Conservation (phyloP, 179 eudicot genomes). For the Carnegiea gigantea region DNA sequence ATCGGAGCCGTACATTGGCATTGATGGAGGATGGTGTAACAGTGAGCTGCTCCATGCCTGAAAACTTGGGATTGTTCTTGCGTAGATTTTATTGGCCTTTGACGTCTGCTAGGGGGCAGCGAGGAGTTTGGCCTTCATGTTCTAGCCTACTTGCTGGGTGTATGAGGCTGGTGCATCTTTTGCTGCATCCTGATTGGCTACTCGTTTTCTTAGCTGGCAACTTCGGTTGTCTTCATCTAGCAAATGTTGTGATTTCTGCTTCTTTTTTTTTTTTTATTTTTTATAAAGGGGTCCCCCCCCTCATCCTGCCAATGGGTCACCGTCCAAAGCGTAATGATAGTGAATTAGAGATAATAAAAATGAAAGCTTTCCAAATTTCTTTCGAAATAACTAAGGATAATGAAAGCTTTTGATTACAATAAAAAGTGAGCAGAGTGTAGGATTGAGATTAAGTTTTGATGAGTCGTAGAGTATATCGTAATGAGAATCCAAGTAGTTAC, state of each 20-base stretch:
- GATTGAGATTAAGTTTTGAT: no score
- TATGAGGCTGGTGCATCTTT: slow-evolving; percentile 18
- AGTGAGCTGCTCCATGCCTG: not conserved
- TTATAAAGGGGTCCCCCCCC: not conserved
- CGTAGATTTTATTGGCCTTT: slow-evolving; percentile 6
- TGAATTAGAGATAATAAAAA: no score
- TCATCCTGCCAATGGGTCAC: slow-evolving; percentile 6
- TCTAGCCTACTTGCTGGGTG: not conserved
- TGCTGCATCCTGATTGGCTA: slow-evolving; percentile 28
- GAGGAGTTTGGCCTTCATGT: not conserved
- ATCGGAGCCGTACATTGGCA: not conserved
- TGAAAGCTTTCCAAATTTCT: no score
- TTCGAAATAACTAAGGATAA: no score
- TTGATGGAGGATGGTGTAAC: not conserved
- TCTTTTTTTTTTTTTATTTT: not conserved
- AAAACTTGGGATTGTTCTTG: not conserved
- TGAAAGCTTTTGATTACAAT: no score
- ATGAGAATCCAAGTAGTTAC: no score
- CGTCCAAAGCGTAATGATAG: not conserved
- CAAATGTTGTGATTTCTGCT: not conserved
- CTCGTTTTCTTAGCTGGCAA: not conserved
- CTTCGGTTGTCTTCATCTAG: slow-evolving; percentile 13
- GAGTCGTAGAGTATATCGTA: no score
- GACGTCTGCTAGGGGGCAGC: not conserved
- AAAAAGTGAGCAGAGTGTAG: no score